phyloP scores from a whole-genome alignment of 2,329 filamentous ascomycete species.

The Whalleya microplaca region DNA sequence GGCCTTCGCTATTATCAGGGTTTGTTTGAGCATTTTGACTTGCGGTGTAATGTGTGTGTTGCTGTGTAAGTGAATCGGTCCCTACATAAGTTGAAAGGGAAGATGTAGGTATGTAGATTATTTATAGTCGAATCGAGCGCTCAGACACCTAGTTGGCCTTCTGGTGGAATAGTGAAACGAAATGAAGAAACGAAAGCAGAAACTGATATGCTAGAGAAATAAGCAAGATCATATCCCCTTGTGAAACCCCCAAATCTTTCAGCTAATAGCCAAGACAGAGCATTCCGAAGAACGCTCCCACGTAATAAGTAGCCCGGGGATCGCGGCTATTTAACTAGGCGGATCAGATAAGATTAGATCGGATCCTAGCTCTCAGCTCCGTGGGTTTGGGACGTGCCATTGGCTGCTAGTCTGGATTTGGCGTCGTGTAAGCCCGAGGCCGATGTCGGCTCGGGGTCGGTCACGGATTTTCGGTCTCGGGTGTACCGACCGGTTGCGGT shows the following conservation, averaged over 20 bases:
- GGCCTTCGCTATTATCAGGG: slow-evolving; percentile 21
- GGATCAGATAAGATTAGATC: slow-evolving; percentile 38
- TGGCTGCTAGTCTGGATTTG: slow-evolving; percentile 7
- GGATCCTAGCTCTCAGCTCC: slow-evolving; percentile 9
- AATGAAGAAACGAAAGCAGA: not conserved
- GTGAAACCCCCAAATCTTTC: too few relatives aligned
- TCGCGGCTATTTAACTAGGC: slow-evolving; percentile 5
- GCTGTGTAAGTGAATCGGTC: too few relatives aligned
- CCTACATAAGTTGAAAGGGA: too few relatives aligned
- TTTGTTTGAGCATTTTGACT: slow-evolving; percentile 23
- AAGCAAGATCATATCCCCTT: not conserved
- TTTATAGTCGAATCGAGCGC: too few relatives aligned
- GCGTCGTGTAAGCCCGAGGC: slow-evolving; percentile 17
- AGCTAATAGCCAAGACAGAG: too few relatives aligned
- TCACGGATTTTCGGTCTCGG: not conserved
- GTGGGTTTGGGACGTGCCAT: slow-evolving; percentile 1
- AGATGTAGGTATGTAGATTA: too few relatives aligned
- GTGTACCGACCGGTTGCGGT: too few relatives aligned
- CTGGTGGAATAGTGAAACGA: not conserved
- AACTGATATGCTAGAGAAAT: too few relatives aligned
- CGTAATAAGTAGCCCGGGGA: not conserved
- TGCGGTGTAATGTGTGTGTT: not conserved
- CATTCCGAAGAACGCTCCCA: not conserved
- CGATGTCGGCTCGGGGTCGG: slow-evolving; percentile 27
- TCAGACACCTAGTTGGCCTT: too few relatives aligned